Evolutionary conservation across 371 early-diverging fungal species (phyloP), one percentile per base, ranked within the genome.

Genomic region (Actinomucor elegans): DNA sequence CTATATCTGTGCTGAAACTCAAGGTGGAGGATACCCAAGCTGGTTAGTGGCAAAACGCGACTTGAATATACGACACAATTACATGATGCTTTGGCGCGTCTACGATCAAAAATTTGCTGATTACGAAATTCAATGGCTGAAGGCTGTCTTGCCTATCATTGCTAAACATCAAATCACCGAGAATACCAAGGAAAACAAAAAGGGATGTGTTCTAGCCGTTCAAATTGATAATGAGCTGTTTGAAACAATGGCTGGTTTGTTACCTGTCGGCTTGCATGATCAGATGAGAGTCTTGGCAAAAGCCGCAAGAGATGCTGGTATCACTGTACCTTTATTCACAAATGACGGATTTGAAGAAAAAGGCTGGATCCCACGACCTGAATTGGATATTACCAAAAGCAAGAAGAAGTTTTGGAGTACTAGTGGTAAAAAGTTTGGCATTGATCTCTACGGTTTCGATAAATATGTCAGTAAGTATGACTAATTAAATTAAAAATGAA

Each of bases 1-100:
- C 0, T 94, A 90, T 64, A 91, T 94, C 52, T 92, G 93, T 71
- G 85, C 89, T 12, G 94, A 94, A 55, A 91, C 92, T 0, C 90
- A 91, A 56, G 93, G 74, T 14, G 94, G 94, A 27, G 94, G 93
- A 0, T 88, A 85, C 57, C 94, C 94, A 1, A 64, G 80, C 20
- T 94, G 94, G 94, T 71, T 94, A 48, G 62, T 88, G 6, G 89
- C 86, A 29, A 90, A 91, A 56, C 79, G 87, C 26, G 73, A 88
- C 12, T 61, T 91, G 17, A 85, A 88, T 48, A 67, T 93, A 46
- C 81, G 94, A 34, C 93, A 93, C 56, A 79, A 87, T 52, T 64
- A 71, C 47, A 67, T 71, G 51, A 80, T 85, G 63, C 76, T 88
- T 4, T 81, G 83, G 84, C 86, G 88, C 47, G 61, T 61, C 3